Evolutionary conservation across 129 eudicot genomes (phyloP).

Genomic region (sunflower (Helianthus annuus)): DNA sequence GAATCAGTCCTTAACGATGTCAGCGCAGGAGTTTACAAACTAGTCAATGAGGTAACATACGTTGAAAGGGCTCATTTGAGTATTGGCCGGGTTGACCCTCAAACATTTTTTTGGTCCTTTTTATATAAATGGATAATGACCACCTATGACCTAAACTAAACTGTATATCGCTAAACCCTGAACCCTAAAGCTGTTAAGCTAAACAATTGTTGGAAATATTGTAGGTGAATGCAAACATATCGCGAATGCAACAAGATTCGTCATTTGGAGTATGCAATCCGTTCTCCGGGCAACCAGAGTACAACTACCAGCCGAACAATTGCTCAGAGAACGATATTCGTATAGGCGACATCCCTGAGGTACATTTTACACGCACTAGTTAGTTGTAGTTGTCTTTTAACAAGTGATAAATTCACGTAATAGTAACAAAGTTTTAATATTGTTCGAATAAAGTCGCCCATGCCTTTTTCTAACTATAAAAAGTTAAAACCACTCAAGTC

Average conservation of each 20-base stretch:
- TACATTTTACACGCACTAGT: constrained; percentile 5
- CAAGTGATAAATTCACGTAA: no score
- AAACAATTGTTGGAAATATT: background rate
- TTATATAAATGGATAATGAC: background rate
- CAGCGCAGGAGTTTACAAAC: constrained; percentile 55
- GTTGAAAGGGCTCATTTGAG: background rate
- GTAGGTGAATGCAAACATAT: constrained; percentile 78
- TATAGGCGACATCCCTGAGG: constrained; percentile 86
- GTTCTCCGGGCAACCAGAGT: constrained; percentile 75
- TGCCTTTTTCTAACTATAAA: no score
- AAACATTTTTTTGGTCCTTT: background rate
- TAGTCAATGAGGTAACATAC: constrained; percentile 57
- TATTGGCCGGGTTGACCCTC: background rate
- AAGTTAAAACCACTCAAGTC: no score
- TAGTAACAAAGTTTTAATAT: no score
- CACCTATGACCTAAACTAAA: background rate
- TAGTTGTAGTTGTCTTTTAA: no score
- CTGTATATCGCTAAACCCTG: no score
- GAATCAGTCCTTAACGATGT: constrained; percentile 54
- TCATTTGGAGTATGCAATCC: constrained; percentile 81
- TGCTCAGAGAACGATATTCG: constrained; percentile 58
- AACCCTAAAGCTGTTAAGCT: background rate
- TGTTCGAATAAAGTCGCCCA: no score
- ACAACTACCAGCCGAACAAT: constrained; percentile 60
- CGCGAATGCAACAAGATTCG: constrained; percentile 44